phyloP scores from a whole-genome alignment of 1,139 yeast species.

The Starmera stellimalicola region DNA sequence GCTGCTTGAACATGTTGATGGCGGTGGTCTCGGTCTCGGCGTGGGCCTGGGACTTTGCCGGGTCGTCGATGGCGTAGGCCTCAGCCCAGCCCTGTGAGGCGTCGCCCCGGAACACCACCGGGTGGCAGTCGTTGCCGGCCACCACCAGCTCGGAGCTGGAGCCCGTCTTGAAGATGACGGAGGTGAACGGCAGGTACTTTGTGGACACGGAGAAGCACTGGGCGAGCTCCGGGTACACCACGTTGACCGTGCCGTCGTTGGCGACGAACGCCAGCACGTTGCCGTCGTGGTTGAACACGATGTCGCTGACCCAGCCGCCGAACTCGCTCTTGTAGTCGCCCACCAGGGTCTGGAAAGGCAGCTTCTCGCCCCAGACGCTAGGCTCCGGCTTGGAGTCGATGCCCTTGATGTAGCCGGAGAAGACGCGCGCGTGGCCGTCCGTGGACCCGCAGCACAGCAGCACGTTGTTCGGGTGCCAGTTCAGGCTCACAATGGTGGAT shows the following conservation, averaged over 20 bases:
- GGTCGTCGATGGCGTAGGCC: constrained; percentile 23
- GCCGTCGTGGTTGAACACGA: constrained; percentile 75
- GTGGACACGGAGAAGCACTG: constrained; percentile 49
- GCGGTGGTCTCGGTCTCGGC: constrained; percentile 41
- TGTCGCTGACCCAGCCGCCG: constrained; percentile 92
- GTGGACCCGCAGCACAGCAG: constrained; percentile 87
- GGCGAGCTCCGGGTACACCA: constrained; percentile 72
- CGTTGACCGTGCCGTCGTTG: constrained; percentile 68
- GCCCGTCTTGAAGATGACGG: constrained; percentile 61
- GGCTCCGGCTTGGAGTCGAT: constrained; percentile 78
- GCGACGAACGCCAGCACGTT: constrained; percentile 70
- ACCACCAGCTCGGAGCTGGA: constrained; percentile 60
- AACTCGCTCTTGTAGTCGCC: constrained; percentile 73
- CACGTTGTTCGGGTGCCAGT: constrained; percentile 95
- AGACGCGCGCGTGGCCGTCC: constrained; percentile 90
- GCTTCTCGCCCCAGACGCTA: constrained; percentile 85
- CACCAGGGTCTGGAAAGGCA: constrained; percentile 91
- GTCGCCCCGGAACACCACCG: constrained; percentile 72
- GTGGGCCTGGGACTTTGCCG: constrained; percentile 40
- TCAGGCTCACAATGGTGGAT: constrained; percentile 74
- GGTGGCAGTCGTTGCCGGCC: constrained; percentile 92
- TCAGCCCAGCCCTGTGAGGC: constrained; percentile 32
- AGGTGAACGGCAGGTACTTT: constrained; percentile 74
- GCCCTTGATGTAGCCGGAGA: constrained; percentile 87
- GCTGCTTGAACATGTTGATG: constrained; percentile 87